Base-by-base conservation (phyloP, 73 alveolate species). In the Urostyla sp. region DNA sequence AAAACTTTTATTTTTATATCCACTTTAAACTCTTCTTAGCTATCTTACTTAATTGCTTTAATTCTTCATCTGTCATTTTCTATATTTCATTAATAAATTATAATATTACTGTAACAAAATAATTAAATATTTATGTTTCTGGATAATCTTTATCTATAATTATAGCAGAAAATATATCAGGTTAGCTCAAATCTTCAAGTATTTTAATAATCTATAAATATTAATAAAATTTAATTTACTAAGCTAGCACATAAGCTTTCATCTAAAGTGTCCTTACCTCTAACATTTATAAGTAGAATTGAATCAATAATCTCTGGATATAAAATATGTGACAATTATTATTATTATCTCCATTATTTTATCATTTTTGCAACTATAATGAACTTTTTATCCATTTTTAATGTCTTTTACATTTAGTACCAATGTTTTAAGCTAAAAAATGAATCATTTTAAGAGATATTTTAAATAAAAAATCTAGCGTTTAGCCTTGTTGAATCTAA, bases 251-350 rank as follows among this genome's bases (percentile, higher is more conserved):
- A 67, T 5, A 69, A 55, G 20, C 69, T 46, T 28, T 69, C 83
- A 23, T 69, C 83, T 7, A 69, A 37, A n/a, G 21, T 69, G 31
- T 69, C 72, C 48, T 38, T 21, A 26, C 32, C 54, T 45, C 20
- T 69, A 34, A 69, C 83, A 49, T 57, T 37, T 69, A 69, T 69
- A 1, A 48, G 34, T 5, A 69, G 16, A 5, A 69, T 40, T 13
- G 66, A 37, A 27, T 69, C 83, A 3, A 69, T 67, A 24, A 69
- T 69, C 26, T 69, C 83, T 10, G 83, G 83, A 54, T 69, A 69
- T 10, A 69, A 34, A n/a, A 44, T 4, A 69, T 15, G 31, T 20
- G 11, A 21, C 31, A 69, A 20, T 37, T 49, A 21, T 16, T 69
- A 46, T 28, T 6, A 27, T 27, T 46, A 34, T 27, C 83, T 28